Conservation (phyloP, 2,329 filamentous ascomycete genomes). For the Aspergillus pseudoterreus region DNA sequence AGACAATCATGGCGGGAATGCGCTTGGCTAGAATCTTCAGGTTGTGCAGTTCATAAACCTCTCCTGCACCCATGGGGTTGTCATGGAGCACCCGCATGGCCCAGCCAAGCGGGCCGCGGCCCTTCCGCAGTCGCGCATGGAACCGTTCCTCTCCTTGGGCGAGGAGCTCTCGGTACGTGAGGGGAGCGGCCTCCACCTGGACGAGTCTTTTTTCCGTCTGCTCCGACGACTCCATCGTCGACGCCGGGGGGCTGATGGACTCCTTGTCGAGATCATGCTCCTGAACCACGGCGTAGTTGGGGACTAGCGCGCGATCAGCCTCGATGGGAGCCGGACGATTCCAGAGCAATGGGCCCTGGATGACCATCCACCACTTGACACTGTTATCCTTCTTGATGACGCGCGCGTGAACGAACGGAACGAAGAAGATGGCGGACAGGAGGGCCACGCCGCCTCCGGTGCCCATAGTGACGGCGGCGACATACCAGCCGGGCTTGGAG, state of each 20-base stretch:
- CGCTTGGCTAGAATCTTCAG: conserved; percentile 61
- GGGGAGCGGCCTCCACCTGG: conserved; percentile 48
- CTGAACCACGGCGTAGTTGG: conserved; percentile 75
- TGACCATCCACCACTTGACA: conserved; percentile 60
- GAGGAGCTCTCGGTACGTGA: conserved; percentile 61
- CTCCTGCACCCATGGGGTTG: conserved; percentile 68
- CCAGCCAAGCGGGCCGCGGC: conserved; percentile 70
- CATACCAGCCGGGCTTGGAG: conserved; percentile 61
- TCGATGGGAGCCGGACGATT: conserved; percentile 54
- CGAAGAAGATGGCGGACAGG: conserved; percentile 66
- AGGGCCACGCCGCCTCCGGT: conserved; percentile 58
- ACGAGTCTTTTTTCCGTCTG: conserved; percentile 39
- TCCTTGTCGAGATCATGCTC: conserved; percentile 52
- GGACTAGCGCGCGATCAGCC: conserved; percentile 56
- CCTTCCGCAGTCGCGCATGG: conserved; percentile 61
- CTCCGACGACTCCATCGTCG: conserved; percentile 9
- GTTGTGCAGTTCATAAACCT: conserved; percentile 72
- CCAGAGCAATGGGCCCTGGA: conserved; percentile 63
- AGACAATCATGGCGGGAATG: conserved; percentile 63
- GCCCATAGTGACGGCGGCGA: conserved; percentile 64
- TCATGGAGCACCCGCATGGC: conserved; percentile 73
- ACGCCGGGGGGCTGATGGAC: conserved; percentile 17
- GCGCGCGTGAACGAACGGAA: conserved; percentile 64
- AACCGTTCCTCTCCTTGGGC: conserved; percentile 55
- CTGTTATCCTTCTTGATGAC: conserved; percentile 66